phyloP scores from a whole-genome alignment of 768 basidiomycete species.

The Cystofilobasidium capitatum region DNA sequence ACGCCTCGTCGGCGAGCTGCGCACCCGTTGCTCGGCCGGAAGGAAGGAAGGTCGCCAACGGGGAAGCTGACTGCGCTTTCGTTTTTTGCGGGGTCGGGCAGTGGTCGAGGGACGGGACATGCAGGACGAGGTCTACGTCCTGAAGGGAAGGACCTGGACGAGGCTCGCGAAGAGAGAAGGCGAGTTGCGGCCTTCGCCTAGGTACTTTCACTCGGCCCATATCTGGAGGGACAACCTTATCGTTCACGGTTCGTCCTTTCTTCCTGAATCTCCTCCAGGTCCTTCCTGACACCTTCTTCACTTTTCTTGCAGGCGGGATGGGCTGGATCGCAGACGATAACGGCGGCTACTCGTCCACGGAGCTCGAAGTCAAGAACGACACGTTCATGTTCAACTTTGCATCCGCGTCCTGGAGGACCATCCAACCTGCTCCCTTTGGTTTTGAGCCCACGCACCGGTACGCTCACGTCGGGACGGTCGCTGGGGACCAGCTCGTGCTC shows the following conservation, averaged over 20 bases:
- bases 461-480: constrained; percentile 84
- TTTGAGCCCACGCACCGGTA: constrained; percentile 76
- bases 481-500: constrained; percentile 72
- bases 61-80: too few species aligned
- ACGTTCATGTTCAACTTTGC: constrained; percentile 77
- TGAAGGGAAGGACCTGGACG: constrained; percentile 81
- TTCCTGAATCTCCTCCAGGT: background rate
- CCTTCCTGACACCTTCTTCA: constrained; percentile 38
- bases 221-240: constrained; percentile 83
- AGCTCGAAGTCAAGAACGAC: constrained; percentile 85
- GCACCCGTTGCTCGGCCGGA: constrained; percentile 33
- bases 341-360: constrained; percentile 43
- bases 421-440: constrained; percentile 33
- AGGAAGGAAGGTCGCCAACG: too few species aligned
- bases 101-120: constrained; percentile 42
- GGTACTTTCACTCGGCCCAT: constrained; percentile 94
- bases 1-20: constrained; percentile 62
- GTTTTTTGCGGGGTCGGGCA: too few species aligned
- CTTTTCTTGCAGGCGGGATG: constrained; percentile 36
- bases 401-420: constrained; percentile 37
- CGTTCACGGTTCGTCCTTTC: constrained; percentile 72
- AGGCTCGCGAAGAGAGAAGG: constrained; percentile 42
- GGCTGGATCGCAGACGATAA: background rate
- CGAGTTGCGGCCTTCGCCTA: constrained; percentile 52
- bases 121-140: constrained; percentile 80